Evolutionary conservation across 2,329 filamentous ascomycete species (phyloP).

Genomic region (Fusarium nematophilum): DNA sequence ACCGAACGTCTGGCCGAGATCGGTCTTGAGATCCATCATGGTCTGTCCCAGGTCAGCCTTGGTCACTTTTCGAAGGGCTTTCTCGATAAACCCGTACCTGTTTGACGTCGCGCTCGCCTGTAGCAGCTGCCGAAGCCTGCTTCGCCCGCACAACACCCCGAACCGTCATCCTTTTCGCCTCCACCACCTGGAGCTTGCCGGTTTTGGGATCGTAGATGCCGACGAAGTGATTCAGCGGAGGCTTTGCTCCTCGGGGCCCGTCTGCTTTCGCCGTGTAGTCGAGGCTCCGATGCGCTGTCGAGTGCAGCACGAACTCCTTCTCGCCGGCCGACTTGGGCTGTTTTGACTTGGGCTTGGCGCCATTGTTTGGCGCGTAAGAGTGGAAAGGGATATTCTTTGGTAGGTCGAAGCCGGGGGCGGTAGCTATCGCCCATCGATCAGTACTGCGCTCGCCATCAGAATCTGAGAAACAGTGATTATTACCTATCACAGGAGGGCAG

Average conservation of each 20-base stretch:
- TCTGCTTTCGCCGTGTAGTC: slow-evolving; percentile 70
- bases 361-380: slow-evolving; percentile 58
- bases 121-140: slow-evolving; percentile 61
- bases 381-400: slow-evolving; percentile 56
- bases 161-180: slow-evolving; percentile 73
- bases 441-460: slow-evolving; percentile 11
- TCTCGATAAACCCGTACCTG: slow-evolving; percentile 39
- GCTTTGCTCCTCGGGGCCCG: slow-evolving; percentile 43
- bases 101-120: slow-evolving; percentile 47
- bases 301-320: slow-evolving; percentile 67
- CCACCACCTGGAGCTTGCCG: slow-evolving; percentile 68
- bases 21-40: slow-evolving; percentile 71
- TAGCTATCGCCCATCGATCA: slow-evolving; percentile 47
- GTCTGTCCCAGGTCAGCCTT: slow-evolving; percentile 55
- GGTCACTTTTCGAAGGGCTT: not conserved
- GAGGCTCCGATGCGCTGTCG: slow-evolving; percentile 65
- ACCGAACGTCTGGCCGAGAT: slow-evolving; percentile 82
- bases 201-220: slow-evolving; percentile 72
- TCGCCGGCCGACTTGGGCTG: slow-evolving; percentile 54
- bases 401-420: slow-evolving; percentile 51
- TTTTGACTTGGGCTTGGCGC: slow-evolving; percentile 49
- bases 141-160: slow-evolving; percentile 68
- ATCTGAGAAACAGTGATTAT: not conserved
- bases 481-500: slow-evolving; percentile 67
- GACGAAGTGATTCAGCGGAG: slow-evolving; percentile 70